A percentile compares a stretch with the other conserved stretches of the same genome.
These are phyloP conservation scores for Bruguiera sexangula DNA, from an alignment of 345 rosid genomes.

Conservation along the genomic window DNA sequence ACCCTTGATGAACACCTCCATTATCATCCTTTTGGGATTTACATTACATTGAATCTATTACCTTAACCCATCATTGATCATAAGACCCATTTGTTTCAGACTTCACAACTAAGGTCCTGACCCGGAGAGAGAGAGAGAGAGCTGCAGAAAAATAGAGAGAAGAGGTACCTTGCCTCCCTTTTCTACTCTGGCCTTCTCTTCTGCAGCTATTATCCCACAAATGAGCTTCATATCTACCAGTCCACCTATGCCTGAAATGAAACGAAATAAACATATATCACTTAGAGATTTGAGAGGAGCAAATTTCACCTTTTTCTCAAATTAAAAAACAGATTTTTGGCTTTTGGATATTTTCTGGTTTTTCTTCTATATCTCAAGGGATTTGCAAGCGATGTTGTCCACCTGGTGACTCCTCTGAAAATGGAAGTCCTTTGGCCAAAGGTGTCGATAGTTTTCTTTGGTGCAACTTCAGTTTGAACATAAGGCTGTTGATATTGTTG, in stretches of 20 bases:
- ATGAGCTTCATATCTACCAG: conserved; percentile 94
- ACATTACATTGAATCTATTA: neutral
- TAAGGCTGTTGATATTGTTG: conserved; percentile 25
- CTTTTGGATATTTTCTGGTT: no score
- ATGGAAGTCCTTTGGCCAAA: conserved; percentile 93
- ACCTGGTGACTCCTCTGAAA: conserved; percentile 91
- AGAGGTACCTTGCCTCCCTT: conserved; percentile 80
- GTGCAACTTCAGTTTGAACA: conserved; percentile 25
- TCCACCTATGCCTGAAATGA: conserved; percentile 73
- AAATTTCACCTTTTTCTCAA: neutral
- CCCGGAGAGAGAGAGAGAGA: neutral
- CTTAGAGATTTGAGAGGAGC: neutral
- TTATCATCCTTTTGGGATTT: neutral
- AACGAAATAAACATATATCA: neutral
- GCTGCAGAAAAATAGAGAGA: no score
- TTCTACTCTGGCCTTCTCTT: conserved; percentile 90
- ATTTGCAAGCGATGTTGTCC: neutral
- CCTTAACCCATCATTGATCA: neutral
- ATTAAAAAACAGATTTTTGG: no score
- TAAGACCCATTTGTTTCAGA: neutral
- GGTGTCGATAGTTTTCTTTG: conserved; percentile 58
- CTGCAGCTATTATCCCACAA: conserved; percentile 92
- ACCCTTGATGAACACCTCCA: neutral
- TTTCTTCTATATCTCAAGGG: no score
- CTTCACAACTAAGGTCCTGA: neutral